These are phyloP conservation scores for Periconia sp. DNA, from an alignment of 2,329 filamentous ascomycete species.

Conservation along the genomic window DNA sequence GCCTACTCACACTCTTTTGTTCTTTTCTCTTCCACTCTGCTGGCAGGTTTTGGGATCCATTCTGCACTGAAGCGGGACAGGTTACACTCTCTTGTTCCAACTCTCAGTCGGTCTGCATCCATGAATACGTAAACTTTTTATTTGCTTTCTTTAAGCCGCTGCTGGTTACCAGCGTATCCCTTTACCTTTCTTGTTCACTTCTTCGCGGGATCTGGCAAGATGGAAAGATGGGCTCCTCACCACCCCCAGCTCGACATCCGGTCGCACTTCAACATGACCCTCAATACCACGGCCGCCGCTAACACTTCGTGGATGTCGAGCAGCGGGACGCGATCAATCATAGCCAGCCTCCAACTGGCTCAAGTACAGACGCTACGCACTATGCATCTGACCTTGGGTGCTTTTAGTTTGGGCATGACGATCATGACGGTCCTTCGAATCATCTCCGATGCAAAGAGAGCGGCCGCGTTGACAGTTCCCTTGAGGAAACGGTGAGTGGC, in stretches of 20 bases:
- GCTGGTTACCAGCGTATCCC: slow-evolving; percentile 43
- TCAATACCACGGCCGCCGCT: slow-evolving; percentile 34
- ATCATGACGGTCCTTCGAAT: slow-evolving; percentile 41
- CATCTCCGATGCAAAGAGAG: slow-evolving; percentile 40
- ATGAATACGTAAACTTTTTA: slow-evolving; percentile 35
- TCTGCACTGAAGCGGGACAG: slow-evolving; percentile 37
- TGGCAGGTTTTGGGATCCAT: slow-evolving; percentile 43
- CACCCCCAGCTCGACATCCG: slow-evolving; percentile 35
- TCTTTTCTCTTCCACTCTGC: slow-evolving; percentile 35
- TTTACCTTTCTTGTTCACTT: slow-evolving; percentile 32
- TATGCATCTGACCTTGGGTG: slow-evolving; percentile 43
- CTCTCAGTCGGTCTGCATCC: slow-evolving; percentile 34
- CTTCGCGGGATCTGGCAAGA: slow-evolving; percentile 33
- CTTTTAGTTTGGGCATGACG: slow-evolving; percentile 40
- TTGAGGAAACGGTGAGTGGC: slow-evolving; percentile 35
- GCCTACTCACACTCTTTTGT: slow-evolving; percentile 37
- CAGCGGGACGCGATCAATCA: slow-evolving; percentile 33
- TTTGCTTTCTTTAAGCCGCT: slow-evolving; percentile 38
- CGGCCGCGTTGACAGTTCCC: slow-evolving; percentile 32
- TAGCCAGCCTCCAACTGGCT: slow-evolving; percentile 38
- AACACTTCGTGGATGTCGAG: slow-evolving; percentile 32
- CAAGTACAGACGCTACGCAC: slow-evolving; percentile 43
- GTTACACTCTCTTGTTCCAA: slow-evolving; percentile 37
- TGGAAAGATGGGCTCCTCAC: slow-evolving; percentile 40
- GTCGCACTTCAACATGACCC: slow-evolving; percentile 42